phyloP scores from a whole-genome alignment of 139 green algal genomes.

The Tetradesmus obliquus region DNA sequence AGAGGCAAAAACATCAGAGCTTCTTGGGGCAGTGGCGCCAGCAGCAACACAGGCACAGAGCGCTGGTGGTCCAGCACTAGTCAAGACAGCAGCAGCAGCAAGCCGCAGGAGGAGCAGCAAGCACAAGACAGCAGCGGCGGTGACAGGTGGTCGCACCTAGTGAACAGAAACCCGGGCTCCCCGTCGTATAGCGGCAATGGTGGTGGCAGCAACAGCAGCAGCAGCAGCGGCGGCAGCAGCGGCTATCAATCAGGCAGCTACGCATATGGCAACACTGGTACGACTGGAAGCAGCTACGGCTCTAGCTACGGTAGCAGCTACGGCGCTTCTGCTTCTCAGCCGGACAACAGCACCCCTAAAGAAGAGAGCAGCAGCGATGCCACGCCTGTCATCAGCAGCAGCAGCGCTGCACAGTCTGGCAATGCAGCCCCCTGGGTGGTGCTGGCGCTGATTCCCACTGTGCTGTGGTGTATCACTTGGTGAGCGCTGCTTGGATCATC shows the following conservation, averaged over 20 bases:
- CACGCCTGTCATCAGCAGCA: neutral
- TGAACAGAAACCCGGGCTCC: neutral
- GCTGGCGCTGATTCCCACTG: neutral
- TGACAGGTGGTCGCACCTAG: neutral
- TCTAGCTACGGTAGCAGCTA: neutral
- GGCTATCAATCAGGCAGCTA: neutral
- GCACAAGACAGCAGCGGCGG: neutral
- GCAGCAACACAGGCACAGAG: neutral
- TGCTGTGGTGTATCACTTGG: conserved; percentile 33
- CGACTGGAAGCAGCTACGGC: neutral
- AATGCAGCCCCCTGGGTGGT: neutral
- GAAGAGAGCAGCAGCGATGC: neutral
- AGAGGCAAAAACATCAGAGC: neutral
- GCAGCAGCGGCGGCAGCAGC: neutral
- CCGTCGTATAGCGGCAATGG: neutral
- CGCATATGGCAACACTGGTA: neutral
- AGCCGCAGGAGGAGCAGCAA: neutral
- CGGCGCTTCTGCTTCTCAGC: neutral
- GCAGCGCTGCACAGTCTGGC: neutral
- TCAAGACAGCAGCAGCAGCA: conserved; percentile 2
- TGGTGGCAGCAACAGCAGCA: neutral
- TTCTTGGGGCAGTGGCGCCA: neutral
- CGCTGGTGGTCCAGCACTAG: neutral
- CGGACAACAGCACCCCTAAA: neutral
- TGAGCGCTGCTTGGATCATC: neutral